Conservation (phyloP, 805 yeast genomes). For the Candida insectorum region DNA sequence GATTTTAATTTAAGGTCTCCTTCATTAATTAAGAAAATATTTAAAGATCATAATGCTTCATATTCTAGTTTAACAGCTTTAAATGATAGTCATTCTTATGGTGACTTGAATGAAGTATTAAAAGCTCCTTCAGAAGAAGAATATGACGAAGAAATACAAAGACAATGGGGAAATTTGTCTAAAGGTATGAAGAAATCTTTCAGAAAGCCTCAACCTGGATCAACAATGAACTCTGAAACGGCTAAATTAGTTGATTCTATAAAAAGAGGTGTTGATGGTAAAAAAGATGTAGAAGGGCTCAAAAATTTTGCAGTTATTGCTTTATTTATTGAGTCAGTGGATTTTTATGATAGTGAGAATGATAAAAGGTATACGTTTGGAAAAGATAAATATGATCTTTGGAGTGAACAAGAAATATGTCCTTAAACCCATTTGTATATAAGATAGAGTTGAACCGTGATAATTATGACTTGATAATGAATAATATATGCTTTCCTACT, state of each 20-base stretch:
- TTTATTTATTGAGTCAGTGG: slow-evolving; percentile 68
- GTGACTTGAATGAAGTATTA: slow-evolving; percentile 7
- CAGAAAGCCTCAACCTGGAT: slow-evolving; percentile 72
- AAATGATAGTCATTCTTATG: slow-evolving; percentile 19
- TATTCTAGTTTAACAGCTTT: slow-evolving; percentile 17
- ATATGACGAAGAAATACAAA: slow-evolving; percentile 60
- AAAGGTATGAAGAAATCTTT: slow-evolving; percentile 60
- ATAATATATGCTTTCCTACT: no score
- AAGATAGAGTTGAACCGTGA: no score
- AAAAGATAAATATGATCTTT: slow-evolving; percentile 54
- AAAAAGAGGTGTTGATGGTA: slow-evolving; percentile 80
- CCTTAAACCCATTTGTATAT: slow-evolving; percentile 49
- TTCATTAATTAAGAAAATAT: slow-evolving; percentile 11
- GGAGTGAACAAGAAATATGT: slow-evolving; percentile 79
- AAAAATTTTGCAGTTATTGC: slow-evolving; percentile 70
- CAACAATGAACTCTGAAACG: slow-evolving; percentile 51
- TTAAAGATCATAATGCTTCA: slow-evolving; percentile 9
- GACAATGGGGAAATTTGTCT: slow-evolving; percentile 64
- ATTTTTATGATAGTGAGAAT: slow-evolving; percentile 59
- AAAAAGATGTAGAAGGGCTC: slow-evolving; percentile 56
- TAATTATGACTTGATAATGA: no score
- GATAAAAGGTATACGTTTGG: slow-evolving; percentile 53
- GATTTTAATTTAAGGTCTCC: slow-evolving; percentile 28
- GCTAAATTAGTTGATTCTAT: slow-evolving; percentile 64
- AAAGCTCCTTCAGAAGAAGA: slow-evolving; percentile 55